Evolutionary conservation across 2,329 filamentous ascomycete genomes (phyloP).

Genomic region (Diaporthe eres): DNA sequence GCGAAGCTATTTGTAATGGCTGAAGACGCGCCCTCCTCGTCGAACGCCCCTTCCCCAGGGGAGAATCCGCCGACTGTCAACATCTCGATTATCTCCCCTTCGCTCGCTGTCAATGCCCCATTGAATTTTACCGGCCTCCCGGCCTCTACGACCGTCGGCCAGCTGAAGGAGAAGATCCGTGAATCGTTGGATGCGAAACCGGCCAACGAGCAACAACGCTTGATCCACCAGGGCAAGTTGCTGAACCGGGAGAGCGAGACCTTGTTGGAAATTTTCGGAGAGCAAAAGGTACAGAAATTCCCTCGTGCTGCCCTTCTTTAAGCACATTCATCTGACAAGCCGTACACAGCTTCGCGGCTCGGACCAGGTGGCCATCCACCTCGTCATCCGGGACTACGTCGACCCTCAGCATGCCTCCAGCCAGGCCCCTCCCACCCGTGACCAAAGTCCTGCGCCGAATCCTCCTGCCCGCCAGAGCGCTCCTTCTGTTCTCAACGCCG

Average conservation of each 20-base stretch:
- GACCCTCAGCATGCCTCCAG: slow-evolving; percentile 49
- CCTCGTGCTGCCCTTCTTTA: background rate
- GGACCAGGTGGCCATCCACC: slow-evolving; percentile 67
- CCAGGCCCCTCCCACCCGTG: slow-evolving; percentile 43
- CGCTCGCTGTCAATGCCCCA: slow-evolving; percentile 65
- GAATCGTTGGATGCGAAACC: slow-evolving; percentile 65
- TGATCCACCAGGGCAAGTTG: slow-evolving; percentile 73
- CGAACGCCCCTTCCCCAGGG: slow-evolving; percentile 46
- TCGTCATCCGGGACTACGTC: slow-evolving; percentile 62
- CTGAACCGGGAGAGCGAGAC: slow-evolving; percentile 68
- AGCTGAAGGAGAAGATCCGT: slow-evolving; percentile 72
- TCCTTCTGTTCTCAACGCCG: slow-evolving; percentile 29
- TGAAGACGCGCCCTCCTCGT: slow-evolving; percentile 51
- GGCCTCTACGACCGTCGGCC: slow-evolving; percentile 65
- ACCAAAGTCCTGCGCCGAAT: slow-evolving; percentile 48
- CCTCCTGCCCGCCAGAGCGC: slow-evolving; percentile 13
- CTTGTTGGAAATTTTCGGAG: slow-evolving; percentile 69
- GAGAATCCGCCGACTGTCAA: slow-evolving; percentile 59
- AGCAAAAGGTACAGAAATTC: slow-evolving; percentile 61
- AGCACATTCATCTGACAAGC: slow-evolving; percentile 8
- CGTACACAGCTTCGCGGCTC: slow-evolving; percentile 56
- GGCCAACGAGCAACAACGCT: slow-evolving; percentile 67
- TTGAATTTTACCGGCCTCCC: slow-evolving; percentile 64
- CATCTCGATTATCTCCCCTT: slow-evolving; percentile 72
- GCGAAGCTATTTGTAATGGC: slow-evolving; percentile 53